Conservation (phyloP, 2,329 filamentous ascomycete genomes). For the Verticillium nubilum region DNA sequence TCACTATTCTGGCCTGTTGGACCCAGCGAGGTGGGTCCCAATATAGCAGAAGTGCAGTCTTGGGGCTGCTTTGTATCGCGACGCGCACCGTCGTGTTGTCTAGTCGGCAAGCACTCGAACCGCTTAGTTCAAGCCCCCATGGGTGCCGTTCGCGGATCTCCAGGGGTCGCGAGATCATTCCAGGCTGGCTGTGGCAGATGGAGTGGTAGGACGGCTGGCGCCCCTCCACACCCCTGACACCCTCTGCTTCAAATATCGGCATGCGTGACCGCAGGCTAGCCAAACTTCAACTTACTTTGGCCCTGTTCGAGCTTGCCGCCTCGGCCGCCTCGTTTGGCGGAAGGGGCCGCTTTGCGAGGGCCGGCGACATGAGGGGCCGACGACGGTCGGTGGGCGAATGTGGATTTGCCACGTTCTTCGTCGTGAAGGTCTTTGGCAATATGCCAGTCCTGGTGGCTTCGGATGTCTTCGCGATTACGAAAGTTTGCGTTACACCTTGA, state of each 20-base stretch:
- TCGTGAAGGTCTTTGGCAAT: slow-evolving; percentile 81
- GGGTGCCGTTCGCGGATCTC: not conserved
- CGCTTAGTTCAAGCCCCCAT: not conserved
- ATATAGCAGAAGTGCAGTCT: not conserved
- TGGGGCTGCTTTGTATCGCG: not conserved
- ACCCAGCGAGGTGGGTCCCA: not conserved
- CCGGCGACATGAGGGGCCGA: slow-evolving; percentile 22
- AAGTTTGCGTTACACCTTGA: slow-evolving; percentile 60
- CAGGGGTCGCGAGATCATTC: not conserved
- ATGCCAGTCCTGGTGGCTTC: slow-evolving; percentile 90
- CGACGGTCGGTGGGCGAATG: slow-evolving; percentile 33
- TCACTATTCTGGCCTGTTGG: not conserved
- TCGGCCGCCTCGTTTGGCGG: slow-evolving; percentile 29
- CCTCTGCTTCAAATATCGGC: not conserved
- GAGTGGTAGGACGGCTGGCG: not conserved
- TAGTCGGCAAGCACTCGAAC: not conserved
- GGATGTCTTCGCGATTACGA: slow-evolving; percentile 48
- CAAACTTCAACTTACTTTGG: slow-evolving; percentile 57
- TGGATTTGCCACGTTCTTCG: slow-evolving; percentile 45
- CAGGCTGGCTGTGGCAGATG: not conserved
- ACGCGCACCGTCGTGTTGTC: not conserved
- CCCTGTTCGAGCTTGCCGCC: slow-evolving; percentile 45
- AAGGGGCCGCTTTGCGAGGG: slow-evolving; percentile 25
- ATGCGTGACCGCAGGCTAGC: slow-evolving; percentile 15
- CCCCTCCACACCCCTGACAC: not conserved